phyloP scores from a whole-genome alignment of 495 filamentous ascomycete species.

The Aspergillus conjunctus region DNA sequence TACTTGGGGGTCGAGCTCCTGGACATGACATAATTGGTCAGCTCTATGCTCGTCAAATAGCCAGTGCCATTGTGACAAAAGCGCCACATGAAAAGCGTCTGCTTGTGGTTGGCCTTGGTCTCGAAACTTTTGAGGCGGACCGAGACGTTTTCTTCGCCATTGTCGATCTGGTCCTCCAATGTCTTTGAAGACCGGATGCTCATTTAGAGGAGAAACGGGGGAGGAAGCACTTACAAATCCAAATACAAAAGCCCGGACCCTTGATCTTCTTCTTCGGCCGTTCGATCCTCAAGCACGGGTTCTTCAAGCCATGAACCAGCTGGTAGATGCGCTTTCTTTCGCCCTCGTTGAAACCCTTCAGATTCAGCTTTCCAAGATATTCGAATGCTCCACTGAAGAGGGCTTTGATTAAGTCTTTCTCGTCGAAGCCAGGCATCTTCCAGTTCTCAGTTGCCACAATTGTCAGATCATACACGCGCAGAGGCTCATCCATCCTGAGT shows the following conservation, averaged over 20 bases:
- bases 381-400: constrained; percentile 23
- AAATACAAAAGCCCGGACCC: constrained; percentile 22
- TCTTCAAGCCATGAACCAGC: constrained; percentile 6
- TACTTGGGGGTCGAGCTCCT: constrained; percentile 80
- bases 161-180: constrained; percentile 75
- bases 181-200: constrained; percentile 45
- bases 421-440: constrained; percentile 23
- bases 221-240: constrained; percentile 20
- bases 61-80: constrained; percentile 70
- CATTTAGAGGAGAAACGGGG: not conserved
- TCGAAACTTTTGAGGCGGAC: constrained; percentile 62
- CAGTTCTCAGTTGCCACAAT: constrained; percentile 24
- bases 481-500: constrained; percentile 10
- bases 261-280: constrained; percentile 23
- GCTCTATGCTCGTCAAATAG: constrained; percentile 85
- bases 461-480: constrained; percentile 21
- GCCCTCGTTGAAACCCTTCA: constrained; percentile 22
- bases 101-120: constrained; percentile 78
- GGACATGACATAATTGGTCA: constrained; percentile 84
- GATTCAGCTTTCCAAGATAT: constrained; percentile 17
- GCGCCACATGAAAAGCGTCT: constrained; percentile 76
- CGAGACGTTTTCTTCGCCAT: constrained; percentile 80
- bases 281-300: constrained; percentile 15
- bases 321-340: constrained; percentile 16
- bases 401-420: constrained; percentile 18